Percentiles rank a stretch among this genome's conserved stretches.
phyloP scores from a whole-genome alignment of 2,329 filamentous ascomycete species.

The Monosporascus sp. region DNA sequence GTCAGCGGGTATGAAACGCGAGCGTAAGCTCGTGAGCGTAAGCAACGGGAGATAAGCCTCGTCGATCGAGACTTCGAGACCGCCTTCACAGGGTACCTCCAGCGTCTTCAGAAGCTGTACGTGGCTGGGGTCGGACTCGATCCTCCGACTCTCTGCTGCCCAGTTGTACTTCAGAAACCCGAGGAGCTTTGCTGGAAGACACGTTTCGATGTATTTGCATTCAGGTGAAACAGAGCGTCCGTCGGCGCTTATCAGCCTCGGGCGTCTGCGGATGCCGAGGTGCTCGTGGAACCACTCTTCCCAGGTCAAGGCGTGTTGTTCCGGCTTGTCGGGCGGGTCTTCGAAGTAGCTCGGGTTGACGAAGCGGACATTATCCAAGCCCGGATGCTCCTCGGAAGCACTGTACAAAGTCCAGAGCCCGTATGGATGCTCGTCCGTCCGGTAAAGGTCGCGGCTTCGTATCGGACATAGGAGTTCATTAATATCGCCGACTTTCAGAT shows the following conservation, averaged over 20 bases:
- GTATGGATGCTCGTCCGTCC: not conserved
- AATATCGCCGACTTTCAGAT: not conserved
- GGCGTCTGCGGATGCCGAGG: not conserved
- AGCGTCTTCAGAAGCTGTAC: not conserved
- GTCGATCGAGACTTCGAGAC: not conserved
- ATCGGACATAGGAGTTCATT: not conserved
- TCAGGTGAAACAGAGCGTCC: not conserved
- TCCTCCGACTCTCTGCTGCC: not conserved
- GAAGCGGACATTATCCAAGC: not conserved
- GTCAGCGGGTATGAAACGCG: not conserved
- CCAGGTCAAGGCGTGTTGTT: not conserved
- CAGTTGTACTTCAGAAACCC: conserved; percentile 4
- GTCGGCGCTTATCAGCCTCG: not conserved
- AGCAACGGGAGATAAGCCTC: conserved; percentile 3
- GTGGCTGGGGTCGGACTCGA: not conserved
- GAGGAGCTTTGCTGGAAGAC: conserved; percentile 3
- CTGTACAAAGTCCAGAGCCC: not conserved
- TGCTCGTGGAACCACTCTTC: not conserved
- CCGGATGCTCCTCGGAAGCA: not conserved
- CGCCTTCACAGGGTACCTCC: not conserved
- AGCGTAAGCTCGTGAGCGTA: not conserved
- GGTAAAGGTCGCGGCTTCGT: not conserved
- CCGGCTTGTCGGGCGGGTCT: not conserved
- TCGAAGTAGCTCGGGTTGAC: not conserved
- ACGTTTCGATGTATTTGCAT: conserved; percentile 1